phyloP scores from a whole-genome alignment of 371 early-diverging fungal genomes.

The Basidiobolus meristosporus region DNA sequence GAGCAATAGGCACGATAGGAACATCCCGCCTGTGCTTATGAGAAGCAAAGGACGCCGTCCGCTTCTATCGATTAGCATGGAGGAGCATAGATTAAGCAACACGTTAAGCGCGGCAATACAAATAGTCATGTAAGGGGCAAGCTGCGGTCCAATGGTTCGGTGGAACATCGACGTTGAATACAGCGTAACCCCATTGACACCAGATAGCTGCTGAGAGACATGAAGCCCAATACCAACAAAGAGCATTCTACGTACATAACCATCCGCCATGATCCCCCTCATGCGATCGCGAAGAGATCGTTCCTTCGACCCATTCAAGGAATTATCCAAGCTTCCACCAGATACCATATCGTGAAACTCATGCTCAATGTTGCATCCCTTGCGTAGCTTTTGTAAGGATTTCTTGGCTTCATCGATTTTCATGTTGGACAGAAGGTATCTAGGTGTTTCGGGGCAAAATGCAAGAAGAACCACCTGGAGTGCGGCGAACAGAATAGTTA shows the following conservation, averaged over 20 bases:
- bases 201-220: constrained; percentile 57
- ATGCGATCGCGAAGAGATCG: no score
- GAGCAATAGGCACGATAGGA: constrained; percentile 23
- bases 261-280: no score
- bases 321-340: no score
- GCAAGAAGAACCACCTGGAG: constrained; percentile 47
- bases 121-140: constrained; percentile 22
- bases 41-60: constrained; percentile 58
- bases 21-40: constrained; percentile 28
- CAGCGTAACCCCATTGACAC: constrained; percentile 69
- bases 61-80: constrained; percentile 39
- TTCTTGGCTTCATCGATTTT: constrained; percentile 32
- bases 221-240: constrained; percentile 19
- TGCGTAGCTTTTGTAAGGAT: constrained; percentile 28
- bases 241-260: constrained; percentile 26
- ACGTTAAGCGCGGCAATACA: constrained; percentile 32
- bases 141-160: constrained; percentile 17
- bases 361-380: constrained; percentile 25
- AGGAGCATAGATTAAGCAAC: constrained; percentile 21
- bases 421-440: constrained; percentile 36
- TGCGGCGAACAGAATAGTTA: constrained; percentile 37
- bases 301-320: no score
- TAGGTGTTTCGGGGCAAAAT: constrained; percentile 56
- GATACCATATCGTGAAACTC: constrained; percentile 41
- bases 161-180: constrained; percentile 36